A percentile compares a stretch with the other conserved stretches of the same genome.
These are phyloP conservation scores for Tuber umbilicatum DNA, from an alignment of 495 filamentous ascomycete genomes.

Conservation along the genomic window DNA sequence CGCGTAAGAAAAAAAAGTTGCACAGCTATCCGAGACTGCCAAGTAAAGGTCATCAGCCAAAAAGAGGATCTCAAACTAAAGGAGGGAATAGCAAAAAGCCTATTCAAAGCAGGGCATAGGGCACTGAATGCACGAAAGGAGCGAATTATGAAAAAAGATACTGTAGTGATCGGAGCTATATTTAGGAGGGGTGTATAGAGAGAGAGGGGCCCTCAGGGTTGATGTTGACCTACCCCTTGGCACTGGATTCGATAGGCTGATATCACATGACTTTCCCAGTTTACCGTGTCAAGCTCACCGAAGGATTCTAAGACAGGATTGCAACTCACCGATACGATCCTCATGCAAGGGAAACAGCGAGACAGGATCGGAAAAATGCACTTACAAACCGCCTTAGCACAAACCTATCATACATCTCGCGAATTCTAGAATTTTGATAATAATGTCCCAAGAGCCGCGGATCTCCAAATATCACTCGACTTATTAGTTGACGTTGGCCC, in stretches of 20 bases:
- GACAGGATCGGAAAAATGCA: background rate
- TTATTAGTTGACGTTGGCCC: background rate
- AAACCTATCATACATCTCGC: background rate
- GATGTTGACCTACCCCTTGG: background rate
- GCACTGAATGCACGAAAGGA: background rate
- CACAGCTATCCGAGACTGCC: background rate
- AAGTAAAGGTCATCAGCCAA: background rate
- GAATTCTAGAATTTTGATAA: background rate
- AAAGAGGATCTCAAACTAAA: conserved; percentile 1
- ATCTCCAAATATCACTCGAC: background rate
- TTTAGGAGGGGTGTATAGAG: background rate
- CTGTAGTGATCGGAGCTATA: background rate
- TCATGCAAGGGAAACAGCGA: background rate
- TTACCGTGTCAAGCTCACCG: background rate
- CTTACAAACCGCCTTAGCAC: background rate
- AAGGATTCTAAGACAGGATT: background rate
- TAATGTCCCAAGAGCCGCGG: background rate
- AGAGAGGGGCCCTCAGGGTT: background rate
- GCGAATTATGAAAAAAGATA: background rate
- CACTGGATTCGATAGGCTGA: background rate
- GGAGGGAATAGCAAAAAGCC: conserved; percentile 1
- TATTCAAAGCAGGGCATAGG: background rate
- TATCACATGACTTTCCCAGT: background rate
- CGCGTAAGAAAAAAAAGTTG: conserved; percentile 3
- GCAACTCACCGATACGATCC: background rate